phyloP scores from a whole-genome alignment of 805 yeast genomes.

The Candida glaebosa region DNA sequence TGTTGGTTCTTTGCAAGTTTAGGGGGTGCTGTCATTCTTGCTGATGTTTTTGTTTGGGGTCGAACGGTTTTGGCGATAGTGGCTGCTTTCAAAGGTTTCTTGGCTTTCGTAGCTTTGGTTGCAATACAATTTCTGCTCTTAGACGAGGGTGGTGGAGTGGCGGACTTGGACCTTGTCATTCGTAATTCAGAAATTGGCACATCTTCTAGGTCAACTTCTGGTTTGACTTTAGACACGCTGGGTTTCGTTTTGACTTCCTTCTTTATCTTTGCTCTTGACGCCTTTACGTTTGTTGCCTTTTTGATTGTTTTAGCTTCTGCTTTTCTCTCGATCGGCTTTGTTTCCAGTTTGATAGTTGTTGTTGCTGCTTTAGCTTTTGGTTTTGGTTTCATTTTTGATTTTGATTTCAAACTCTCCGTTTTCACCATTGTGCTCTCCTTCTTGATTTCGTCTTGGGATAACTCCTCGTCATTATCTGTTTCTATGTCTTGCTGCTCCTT shows the following conservation, averaged over 20 bases:
- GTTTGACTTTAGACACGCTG: too few species aligned
- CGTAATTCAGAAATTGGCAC: not conserved
- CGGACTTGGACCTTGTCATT: not conserved
- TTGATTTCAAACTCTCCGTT: not conserved
- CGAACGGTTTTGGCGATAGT: not conserved
- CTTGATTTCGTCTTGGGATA: not conserved
- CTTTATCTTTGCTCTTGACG: not conserved
- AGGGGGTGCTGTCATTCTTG: too few species aligned
- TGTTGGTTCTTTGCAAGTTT: not conserved
- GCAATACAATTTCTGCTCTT: too few species aligned
- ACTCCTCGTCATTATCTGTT: conserved; percentile 1
- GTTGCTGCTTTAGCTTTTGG: not conserved
- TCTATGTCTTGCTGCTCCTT: conserved; percentile 3
- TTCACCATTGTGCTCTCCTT: not conserved
- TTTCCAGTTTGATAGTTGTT: not conserved
- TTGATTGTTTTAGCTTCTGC: not conserved
- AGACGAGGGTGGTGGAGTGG: not conserved
- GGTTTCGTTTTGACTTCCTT: too few species aligned
- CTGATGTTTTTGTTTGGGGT: not conserved
- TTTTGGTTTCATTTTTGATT: not conserved
- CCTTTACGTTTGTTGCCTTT: not conserved
- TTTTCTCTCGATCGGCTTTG: not conserved
- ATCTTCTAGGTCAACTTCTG: not conserved
- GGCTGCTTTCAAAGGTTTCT: not conserved
- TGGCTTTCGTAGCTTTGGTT: too few species aligned